phyloP scores from a whole-genome alignment of 352 stramenopile species.

The Globisporangium uncinulatum region DNA sequence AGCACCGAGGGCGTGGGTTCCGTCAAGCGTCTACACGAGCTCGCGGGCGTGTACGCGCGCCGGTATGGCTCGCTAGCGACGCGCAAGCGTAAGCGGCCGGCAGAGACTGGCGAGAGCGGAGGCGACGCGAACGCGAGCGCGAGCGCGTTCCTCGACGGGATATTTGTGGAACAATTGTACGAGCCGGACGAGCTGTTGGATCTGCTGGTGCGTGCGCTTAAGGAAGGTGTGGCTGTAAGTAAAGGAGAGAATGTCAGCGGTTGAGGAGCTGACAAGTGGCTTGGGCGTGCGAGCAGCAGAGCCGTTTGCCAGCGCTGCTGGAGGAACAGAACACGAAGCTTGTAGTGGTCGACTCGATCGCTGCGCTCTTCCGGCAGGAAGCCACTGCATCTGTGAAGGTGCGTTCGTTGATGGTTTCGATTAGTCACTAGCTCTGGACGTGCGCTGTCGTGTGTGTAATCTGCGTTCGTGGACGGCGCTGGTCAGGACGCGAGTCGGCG shows the following conservation, averaged over 20 bases:
- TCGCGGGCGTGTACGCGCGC: slow-evolving; percentile 44
- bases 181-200: slow-evolving; percentile 58
- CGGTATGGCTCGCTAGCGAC: slow-evolving; percentile 38
- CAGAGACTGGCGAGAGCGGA: not conserved
- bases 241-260: too few relatives aligned
- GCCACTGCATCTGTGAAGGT: slow-evolving; percentile 66
- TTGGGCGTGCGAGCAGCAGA: slow-evolving; percentile 33
- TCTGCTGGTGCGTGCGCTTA: slow-evolving; percentile 34
- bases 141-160: slow-evolving; percentile 54
- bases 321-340: slow-evolving; percentile 73
- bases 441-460: not conserved
- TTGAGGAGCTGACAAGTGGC: too few relatives aligned
- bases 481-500: slow-evolving; percentile 57
- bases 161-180: slow-evolving; percentile 80
- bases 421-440: not conserved
- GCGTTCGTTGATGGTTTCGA: not conserved
- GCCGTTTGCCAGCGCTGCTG: slow-evolving; percentile 51
- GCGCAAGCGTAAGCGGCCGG: slow-evolving; percentile 31
- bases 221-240: not conserved
- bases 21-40: slow-evolving; percentile 65
- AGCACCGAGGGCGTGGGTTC: slow-evolving; percentile 70
- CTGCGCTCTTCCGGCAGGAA: slow-evolving; percentile 66
- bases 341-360: slow-evolving; percentile 77
- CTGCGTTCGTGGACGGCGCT: not conserved
- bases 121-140: not conserved